Percentiles rank a stretch among this genome's conserved stretches.
Evolutionary conservation across 106 monocot genomes (phyloP).

Genomic region (Phalaenopsis equestris): DNA sequence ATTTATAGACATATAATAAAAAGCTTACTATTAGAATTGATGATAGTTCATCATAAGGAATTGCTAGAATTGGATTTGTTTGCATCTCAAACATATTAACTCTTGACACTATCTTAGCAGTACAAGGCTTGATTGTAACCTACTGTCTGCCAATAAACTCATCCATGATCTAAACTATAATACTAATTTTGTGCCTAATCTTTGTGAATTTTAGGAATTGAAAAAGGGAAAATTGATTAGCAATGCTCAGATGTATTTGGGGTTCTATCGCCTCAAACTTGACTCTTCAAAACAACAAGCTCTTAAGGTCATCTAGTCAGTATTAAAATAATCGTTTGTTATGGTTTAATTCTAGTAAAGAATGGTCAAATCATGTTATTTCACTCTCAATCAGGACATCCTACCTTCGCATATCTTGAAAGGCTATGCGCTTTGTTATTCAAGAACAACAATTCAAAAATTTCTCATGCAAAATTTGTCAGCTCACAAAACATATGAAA

Average conservation of each 20-base stretch:
- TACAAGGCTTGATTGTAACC: not conserved
- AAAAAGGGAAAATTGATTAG: not conserved
- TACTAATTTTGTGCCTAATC: not conserved
- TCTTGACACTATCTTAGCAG: not conserved
- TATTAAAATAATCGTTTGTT: not conserved
- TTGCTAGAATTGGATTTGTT: not conserved
- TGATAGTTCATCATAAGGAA: no score
- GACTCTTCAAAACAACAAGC: not conserved
- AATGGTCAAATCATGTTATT: not conserved
- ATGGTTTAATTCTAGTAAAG: not conserved
- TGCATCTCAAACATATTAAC: not conserved
- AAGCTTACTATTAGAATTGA: no score
- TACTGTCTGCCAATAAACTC: not conserved
- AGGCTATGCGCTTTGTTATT: not conserved
- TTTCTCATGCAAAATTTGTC: no score
- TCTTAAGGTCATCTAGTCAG: not conserved
- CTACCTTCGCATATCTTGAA: not conserved
- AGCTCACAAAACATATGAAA: no score
- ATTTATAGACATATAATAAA: no score
- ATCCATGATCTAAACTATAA: not conserved
- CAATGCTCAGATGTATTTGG: not conserved
- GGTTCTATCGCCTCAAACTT: not conserved
- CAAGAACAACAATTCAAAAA: not conserved
- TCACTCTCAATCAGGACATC: not conserved
- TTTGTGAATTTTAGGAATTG: conserved; percentile 1